A percentile compares a stretch with the other conserved stretches of the same genome.
Evolutionary conservation across 371 early-diverging fungal species (phyloP).

Genomic region (Lichtheimia hyalospora): DNA sequence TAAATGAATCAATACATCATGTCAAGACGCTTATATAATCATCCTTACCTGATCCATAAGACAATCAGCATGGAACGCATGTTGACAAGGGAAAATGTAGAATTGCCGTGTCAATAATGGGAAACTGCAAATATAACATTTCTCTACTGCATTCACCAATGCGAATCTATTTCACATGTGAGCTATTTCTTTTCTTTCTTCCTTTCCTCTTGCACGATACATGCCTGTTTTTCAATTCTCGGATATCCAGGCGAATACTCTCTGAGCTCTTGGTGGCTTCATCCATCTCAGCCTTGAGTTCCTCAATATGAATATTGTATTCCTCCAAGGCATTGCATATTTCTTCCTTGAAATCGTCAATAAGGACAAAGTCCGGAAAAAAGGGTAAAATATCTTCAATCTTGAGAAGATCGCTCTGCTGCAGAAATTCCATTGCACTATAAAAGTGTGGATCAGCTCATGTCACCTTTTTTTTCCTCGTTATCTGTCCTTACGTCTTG

Average conservation of each 20-base stretch:
- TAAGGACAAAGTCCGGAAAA: slow-evolving; percentile 93
- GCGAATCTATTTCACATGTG: slow-evolving; percentile 59
- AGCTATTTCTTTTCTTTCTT: neutral
- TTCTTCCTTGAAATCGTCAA: slow-evolving; percentile 94
- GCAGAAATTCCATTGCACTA: slow-evolving; percentile 83
- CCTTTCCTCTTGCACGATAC: no score
- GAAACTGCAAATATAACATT: slow-evolving; percentile 76
- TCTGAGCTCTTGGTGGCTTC: slow-evolving; percentile 86
- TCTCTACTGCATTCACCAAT: slow-evolving; percentile 74
- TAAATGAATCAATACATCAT: neutral
- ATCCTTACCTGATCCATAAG: slow-evolving; percentile 62
- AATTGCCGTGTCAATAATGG: slow-evolving; percentile 85
- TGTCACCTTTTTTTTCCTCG: neutral
- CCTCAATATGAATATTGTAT: slow-evolving; percentile 79
- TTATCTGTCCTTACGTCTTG: slow-evolving; percentile 51
- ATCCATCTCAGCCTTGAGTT: slow-evolving; percentile 85
- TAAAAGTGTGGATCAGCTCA: neutral
- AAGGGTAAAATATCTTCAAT: slow-evolving; percentile 95
- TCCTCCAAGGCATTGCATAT: slow-evolving; percentile 83
- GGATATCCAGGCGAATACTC: slow-evolving; percentile 80
- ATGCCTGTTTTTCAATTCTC: slow-evolving; percentile 68
- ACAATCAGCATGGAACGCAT: slow-evolving; percentile 91
- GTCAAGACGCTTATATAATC: neutral
- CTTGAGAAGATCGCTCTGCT: slow-evolving; percentile 78
- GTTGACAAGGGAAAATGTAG: slow-evolving; percentile 94